These are phyloP conservation scores for Tephrocybe sp. DNA, from an alignment of 768 basidiomycete species.

Conservation along the genomic window DNA sequence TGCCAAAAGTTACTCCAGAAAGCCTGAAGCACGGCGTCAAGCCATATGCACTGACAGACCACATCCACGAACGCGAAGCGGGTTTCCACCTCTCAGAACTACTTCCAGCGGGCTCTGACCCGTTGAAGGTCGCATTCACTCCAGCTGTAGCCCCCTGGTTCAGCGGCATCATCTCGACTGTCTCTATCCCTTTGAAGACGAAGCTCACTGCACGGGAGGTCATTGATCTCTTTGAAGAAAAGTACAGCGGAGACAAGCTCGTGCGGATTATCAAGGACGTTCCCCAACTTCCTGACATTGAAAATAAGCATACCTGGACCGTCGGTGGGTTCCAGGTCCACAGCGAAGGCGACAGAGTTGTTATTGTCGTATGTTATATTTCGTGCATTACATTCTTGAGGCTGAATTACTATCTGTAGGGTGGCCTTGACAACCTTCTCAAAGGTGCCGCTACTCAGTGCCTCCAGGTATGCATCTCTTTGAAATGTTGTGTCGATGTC, in stretches of 20 bases:
- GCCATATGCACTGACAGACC: conserved; percentile 91
- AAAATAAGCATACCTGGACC: conserved; percentile 83
- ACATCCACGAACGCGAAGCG: conserved; percentile 98
- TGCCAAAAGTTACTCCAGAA: conserved; percentile 80
- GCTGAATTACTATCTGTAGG: conserved; percentile 39
- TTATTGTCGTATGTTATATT: conserved; percentile 73
- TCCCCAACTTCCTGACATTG: conserved; percentile 71
- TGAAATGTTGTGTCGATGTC: not conserved
- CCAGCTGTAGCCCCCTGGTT: conserved; percentile 94
- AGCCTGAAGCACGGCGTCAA: conserved; percentile 72
- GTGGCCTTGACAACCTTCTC: conserved; percentile 92
- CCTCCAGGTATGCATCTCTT: conserved; percentile 62
- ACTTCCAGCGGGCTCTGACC: conserved; percentile 28
- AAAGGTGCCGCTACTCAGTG: conserved; percentile 99
- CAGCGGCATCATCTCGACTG: conserved; percentile 89
- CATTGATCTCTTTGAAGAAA: conserved; percentile 66
- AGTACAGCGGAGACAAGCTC: conserved; percentile 74
- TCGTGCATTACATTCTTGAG: not conserved
- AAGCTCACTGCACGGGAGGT: conserved; percentile 72
- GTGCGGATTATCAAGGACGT: conserved; percentile 66
- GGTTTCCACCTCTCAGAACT: conserved; percentile 75
- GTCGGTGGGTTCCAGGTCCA: conserved; percentile 95
- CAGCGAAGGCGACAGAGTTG: conserved; percentile 83
- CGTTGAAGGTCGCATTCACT: conserved; percentile 74
- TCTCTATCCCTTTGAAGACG: conserved; percentile 75